A percentile compares a stretch with the other conserved stretches of the same genome.
These are phyloP conservation scores for Scleroderma bovista DNA, from an alignment of 768 basidiomycete genomes.

Conservation along the genomic window DNA sequence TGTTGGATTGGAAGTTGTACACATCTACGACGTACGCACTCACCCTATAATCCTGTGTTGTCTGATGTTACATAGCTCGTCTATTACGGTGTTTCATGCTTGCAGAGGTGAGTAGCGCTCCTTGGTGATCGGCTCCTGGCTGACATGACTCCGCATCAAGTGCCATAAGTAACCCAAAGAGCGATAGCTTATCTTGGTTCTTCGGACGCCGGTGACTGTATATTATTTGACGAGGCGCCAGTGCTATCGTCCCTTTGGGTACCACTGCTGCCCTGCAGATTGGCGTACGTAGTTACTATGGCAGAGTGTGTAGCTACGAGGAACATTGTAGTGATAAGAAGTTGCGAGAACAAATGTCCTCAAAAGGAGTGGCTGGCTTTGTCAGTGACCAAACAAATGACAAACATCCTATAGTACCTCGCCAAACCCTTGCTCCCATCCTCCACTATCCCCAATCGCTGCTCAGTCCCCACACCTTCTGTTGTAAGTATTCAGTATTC, in stretches of 20 bases:
- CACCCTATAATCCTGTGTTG: neutral
- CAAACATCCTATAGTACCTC: slow-evolving; percentile 22
- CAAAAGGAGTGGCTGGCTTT: slow-evolving; percentile 12
- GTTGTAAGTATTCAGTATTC: slow-evolving; percentile 6
- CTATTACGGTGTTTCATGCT: neutral
- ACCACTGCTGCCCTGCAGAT: neutral
- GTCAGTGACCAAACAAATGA: slow-evolving; percentile 35
- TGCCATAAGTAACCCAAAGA: too few relatives aligned
- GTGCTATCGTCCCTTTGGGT: too few relatives aligned
- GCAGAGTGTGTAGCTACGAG: slow-evolving; percentile 8
- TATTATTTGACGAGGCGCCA: too few relatives aligned
- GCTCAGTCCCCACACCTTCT: slow-evolving; percentile 2
- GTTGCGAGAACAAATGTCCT: neutral
- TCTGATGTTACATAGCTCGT: slow-evolving; percentile 1
- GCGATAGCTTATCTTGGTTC: too few relatives aligned
- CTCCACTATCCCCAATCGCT: slow-evolving; percentile 13
- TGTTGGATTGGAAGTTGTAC: neutral
- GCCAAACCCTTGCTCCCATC: slow-evolving; percentile 19
- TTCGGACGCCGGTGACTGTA: too few relatives aligned
- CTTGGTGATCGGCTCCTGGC: neutral
- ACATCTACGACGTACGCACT: neutral
- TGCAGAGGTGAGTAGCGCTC: neutral
- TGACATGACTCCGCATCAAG: neutral
- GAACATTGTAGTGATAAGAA: neutral
- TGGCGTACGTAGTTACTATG: neutral